phyloP scores from a whole-genome alignment of 208 protist genomes.

The Trypanosoma scelopori region DNA sequence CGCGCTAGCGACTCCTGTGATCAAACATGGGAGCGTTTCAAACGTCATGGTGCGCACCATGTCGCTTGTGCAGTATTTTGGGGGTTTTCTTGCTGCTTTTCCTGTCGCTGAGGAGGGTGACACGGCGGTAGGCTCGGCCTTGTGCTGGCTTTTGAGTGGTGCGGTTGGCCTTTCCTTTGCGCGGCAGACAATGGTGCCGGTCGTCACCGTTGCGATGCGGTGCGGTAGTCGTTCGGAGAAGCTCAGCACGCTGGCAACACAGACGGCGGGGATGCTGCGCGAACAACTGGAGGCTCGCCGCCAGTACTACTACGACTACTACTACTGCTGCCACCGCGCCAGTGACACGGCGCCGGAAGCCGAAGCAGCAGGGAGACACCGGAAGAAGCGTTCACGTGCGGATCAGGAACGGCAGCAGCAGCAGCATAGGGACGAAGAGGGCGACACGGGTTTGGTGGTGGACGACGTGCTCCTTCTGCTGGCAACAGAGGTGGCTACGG shows the following conservation, averaged over 20 bases:
- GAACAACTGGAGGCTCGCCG: conserved; percentile 77
- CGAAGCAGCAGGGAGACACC: neutral
- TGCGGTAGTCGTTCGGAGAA: conserved; percentile 50
- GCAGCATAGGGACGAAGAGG: conserved; percentile 1
- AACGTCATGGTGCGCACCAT: conserved; percentile 86
- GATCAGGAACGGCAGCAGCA: neutral
- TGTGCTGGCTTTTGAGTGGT: conserved; percentile 41
- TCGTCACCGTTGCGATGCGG: conserved; percentile 46
- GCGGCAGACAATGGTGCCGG: conserved; percentile 43
- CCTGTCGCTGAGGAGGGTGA: conserved; percentile 18
- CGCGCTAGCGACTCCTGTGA: conserved; percentile 48
- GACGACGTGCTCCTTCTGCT: conserved; percentile 33
- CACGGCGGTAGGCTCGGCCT: conserved; percentile 6
- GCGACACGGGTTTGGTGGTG: neutral
- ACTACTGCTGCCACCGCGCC: neutral
- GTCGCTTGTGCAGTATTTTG: conserved; percentile 83
- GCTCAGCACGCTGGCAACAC: conserved; percentile 54
- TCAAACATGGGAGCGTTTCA: conserved; percentile 52
- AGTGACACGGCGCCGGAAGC: neutral
- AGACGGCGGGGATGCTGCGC: conserved; percentile 53
- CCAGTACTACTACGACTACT: conserved; percentile 26
- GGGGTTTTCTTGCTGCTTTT: conserved; percentile 66
- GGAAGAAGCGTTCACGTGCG: conserved; percentile 26
- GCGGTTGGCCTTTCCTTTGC: conserved; percentile 32
- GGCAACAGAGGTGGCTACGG: conserved; percentile 2